A percentile compares a stretch with the other conserved stretches of the same genome.
Conservation (phyloP, 2,329 filamentous ascomycete species). For the Xylaria sp. region DNA sequence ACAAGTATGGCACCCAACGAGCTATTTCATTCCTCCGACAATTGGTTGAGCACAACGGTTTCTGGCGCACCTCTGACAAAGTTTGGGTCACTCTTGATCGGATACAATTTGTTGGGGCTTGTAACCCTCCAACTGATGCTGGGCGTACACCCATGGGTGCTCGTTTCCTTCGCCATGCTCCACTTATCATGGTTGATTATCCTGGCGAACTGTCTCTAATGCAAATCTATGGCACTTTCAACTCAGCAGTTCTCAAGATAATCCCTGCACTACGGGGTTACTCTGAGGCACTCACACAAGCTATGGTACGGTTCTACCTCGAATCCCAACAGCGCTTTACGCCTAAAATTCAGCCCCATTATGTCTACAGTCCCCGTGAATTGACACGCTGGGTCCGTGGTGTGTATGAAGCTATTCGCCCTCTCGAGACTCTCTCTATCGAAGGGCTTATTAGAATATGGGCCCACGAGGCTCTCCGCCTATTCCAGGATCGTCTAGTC, state of each 20-base stretch:
- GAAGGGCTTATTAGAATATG: constrained; percentile 96
- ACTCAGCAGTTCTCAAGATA: constrained; percentile 93
- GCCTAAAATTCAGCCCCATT: constrained; percentile 95
- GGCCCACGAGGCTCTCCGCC: constrained; percentile 93
- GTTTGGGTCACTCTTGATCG: constrained; percentile 97
- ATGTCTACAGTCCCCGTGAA: constrained; percentile 98
- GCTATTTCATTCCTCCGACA: constrained; percentile 97
- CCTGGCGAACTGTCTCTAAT: constrained; percentile 91
- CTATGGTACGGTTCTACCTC: constrained; percentile 96
- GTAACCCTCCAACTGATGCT: constrained; percentile 96
- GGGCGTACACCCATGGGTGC: constrained; percentile 93
- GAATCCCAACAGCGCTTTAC: constrained; percentile 96
- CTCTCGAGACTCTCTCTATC: constrained; percentile 83
- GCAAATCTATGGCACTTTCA: constrained; percentile 99
- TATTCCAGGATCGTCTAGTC: constrained; percentile 97
- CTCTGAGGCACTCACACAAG: constrained; percentile 88
- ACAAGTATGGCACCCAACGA: constrained; percentile 96
- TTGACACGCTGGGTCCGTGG: constrained; percentile 97
- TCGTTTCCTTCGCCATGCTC: constrained; percentile 92
- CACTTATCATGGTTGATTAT: constrained; percentile 99
- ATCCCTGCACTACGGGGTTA: constrained; percentile 94
- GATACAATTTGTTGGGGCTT: constrained; percentile 98
- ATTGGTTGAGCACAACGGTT: constrained; percentile 97
- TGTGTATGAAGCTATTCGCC: constrained; percentile 94
- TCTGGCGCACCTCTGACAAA: constrained; percentile 98